Evolutionary conservation across 176 grass and related monocot species (phyloP), one percentile per base, ranked within the genome.

Genomic region (Pontederia paniculata): DNA sequence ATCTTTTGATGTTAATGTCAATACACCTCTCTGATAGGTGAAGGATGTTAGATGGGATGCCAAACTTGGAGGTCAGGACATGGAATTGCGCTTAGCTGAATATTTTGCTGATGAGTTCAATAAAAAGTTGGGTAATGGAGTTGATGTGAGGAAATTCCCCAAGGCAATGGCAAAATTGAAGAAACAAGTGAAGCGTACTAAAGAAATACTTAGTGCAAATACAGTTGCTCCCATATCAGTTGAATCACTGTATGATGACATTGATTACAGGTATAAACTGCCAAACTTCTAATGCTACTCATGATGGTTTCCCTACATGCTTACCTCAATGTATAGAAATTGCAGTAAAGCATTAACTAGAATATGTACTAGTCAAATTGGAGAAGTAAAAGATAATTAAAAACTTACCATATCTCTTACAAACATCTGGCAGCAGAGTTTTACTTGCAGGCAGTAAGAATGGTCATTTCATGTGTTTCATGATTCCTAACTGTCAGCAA

Each of bases 101-200:
- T 77, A 99, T 75, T 99, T 99, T 70, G 80, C 78, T 0, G 87
- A 93, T 70, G 83, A 99, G 49, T 99, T 99, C 53, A 99, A 99
- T 72, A 93, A 88, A 45, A 62, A 93, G 61, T 69, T 88, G 17
- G 83, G 77, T 72, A 76, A 80, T 25, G 87, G 94, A 64, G 72
- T 77, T 82, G 87, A 99, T 71, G 77, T 99, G 67, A 77, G 87
- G 59, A 78, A 93, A 62, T 87, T 81, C 77, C 73, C 94, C 54
- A 99, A 99, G 79, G 77, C 83, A 67, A 99, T 99, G 87, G 94
- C 94, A 70, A 99, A 99, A 72, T 80, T 98, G 70, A 98, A 93
- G 73, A 98, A 98, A 70, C 94, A 98, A 82, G 83, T 98, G 9
- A 98, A 98, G 75, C 87, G 94, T 17, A 98, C 94, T 21, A 98